Conservation (phyloP, 305 asterid genomes). For the Fraxinus baroniana region DNA sequence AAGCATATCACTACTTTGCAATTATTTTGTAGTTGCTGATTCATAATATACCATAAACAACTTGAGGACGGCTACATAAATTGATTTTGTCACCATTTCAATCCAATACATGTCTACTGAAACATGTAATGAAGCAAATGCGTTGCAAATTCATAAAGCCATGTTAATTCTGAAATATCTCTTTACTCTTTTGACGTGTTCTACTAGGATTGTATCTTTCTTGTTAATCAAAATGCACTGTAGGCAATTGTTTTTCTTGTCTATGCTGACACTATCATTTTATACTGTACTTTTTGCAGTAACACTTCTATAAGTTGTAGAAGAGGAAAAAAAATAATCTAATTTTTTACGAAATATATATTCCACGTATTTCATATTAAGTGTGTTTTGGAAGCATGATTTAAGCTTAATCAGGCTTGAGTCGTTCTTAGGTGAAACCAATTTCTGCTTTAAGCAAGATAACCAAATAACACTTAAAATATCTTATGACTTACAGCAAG, state of each 20-base stretch:
- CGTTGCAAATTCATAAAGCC: background rate
- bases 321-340: background rate
- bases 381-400: background rate
- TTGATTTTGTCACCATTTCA: background rate
- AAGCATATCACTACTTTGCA: background rate
- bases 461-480: background rate
- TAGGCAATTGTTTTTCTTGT: background rate
- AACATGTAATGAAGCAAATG: background rate
- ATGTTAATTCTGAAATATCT: background rate
- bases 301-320: background rate
- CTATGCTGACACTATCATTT: background rate
- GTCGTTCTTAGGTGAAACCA: background rate
- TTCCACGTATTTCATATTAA: background rate
- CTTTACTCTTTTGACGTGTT: background rate
- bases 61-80: background rate
- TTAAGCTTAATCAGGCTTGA: background rate
- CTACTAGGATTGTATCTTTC: background rate
- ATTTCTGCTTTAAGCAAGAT: background rate
- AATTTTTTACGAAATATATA: background rate
- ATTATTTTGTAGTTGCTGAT: background rate
- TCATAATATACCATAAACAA: background rate
- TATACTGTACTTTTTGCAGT: background rate
- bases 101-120: background rate
- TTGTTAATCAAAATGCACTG: background rate
- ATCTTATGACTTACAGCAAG: background rate